A percentile compares a stretch with the other conserved stretches of the same genome.
These are phyloP conservation scores for Neofusicoccum sp. DNA, from an alignment of 2,329 filamentous ascomycete species.

Conservation along the genomic window DNA sequence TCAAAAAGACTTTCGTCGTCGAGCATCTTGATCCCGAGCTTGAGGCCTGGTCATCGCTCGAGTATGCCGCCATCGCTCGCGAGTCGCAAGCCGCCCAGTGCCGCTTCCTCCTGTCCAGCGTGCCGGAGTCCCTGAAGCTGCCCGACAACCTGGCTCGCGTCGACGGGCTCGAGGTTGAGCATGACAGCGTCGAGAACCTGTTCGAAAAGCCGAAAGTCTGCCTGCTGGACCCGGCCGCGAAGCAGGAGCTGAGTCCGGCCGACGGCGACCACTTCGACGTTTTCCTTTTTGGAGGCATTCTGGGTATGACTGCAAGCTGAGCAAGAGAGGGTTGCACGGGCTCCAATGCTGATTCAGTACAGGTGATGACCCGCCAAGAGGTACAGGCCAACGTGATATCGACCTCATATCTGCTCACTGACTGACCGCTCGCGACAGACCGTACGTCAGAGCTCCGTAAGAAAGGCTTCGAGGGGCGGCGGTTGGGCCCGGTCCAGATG, in stretches of 20 bases:
- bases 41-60: constrained; percentile 88
- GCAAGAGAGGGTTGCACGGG: background rate
- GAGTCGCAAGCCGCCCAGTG: constrained; percentile 69
- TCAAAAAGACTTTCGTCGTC: constrained; percentile 77
- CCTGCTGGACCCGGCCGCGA: constrained; percentile 81
- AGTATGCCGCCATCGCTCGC: constrained; percentile 82
- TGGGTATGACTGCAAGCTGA: constrained; percentile 60
- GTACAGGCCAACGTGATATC: constrained; percentile 50
- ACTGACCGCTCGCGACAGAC: constrained; percentile 55
- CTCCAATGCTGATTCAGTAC: constrained; percentile 27
- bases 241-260: constrained; percentile 75
- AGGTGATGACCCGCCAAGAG: constrained; percentile 93
- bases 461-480: constrained; percentile 85
- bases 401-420: background rate
- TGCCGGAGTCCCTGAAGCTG: constrained; percentile 64
- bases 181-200: constrained; percentile 76
- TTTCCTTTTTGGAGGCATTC: constrained; percentile 93
- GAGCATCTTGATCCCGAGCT: constrained; percentile 96
- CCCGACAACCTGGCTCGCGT: constrained; percentile 58
- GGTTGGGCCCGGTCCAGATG: constrained; percentile 93
- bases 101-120: constrained; percentile 77
- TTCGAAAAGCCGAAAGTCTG: constrained; percentile 79
- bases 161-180: constrained; percentile 68
- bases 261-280: constrained; percentile 83
- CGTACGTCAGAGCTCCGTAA: constrained; percentile 92